Conservation (phyloP, 1,284 basidiomycete genomes). For the Heterobasidion parviporum region DNA sequence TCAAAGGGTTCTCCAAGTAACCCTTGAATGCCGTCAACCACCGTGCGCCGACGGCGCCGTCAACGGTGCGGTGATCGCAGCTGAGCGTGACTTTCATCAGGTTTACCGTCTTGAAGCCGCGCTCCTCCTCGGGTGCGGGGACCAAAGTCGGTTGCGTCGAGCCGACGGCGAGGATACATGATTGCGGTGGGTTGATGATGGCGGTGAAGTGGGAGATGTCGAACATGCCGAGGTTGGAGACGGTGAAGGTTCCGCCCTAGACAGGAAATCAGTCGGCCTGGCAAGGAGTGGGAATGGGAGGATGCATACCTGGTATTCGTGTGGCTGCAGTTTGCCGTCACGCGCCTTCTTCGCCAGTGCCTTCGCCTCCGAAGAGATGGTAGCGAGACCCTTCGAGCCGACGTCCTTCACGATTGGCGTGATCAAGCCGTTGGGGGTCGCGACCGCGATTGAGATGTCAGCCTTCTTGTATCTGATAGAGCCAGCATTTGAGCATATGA, state of each 20-base stretch:
- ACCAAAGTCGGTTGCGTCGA: slow-evolving; percentile 84
- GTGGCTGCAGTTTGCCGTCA: slow-evolving; percentile 91
- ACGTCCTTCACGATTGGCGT: slow-evolving; percentile 97
- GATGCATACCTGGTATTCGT: slow-evolving; percentile 81
- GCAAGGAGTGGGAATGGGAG: background rate
- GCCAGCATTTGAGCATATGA: slow-evolving; percentile 1
- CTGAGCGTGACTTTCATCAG: slow-evolving; percentile 96
- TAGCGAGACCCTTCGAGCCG: slow-evolving; percentile 84
- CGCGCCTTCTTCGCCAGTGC: slow-evolving; percentile 90
- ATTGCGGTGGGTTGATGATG: slow-evolving; percentile 99
- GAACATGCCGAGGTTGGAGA: slow-evolving; percentile 99
- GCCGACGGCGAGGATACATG: slow-evolving; percentile 95
- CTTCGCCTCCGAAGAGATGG: slow-evolving; percentile 91
- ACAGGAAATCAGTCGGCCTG: background rate
- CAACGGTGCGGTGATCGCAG: slow-evolving; percentile 92
- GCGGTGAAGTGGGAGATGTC: slow-evolving; percentile 95
- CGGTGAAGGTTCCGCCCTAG: slow-evolving; percentile 95
- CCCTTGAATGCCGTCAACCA: slow-evolving; percentile 95
- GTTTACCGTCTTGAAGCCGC: slow-evolving; percentile 87
- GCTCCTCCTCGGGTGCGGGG: slow-evolving; percentile 82
- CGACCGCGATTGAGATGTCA: slow-evolving; percentile 96
- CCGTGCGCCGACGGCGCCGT: slow-evolving; percentile 85
- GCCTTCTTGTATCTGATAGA: slow-evolving; percentile 82
- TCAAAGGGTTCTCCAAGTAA: slow-evolving; percentile 94
- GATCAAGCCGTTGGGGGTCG: slow-evolving; percentile 93